A percentile compares a stretch with the other conserved stretches of the same genome.
phyloP scores from a whole-genome alignment of 148 eudicot genomes.

The Nepenthes mirabilis region DNA sequence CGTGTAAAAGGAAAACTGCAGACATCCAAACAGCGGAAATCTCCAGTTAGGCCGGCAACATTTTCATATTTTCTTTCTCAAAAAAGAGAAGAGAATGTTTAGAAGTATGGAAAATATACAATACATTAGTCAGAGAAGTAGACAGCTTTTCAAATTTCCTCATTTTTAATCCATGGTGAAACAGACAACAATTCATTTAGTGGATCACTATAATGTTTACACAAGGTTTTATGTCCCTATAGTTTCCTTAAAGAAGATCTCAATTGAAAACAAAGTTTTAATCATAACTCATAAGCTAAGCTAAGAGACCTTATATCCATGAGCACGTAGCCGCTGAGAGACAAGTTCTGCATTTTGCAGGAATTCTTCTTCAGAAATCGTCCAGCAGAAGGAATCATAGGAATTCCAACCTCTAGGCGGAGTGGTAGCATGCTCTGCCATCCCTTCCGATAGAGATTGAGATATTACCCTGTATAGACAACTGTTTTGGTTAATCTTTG shows the following conservation, averaged over 20 bases:
- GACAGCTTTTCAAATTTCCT: no score
- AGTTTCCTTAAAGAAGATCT: not conserved
- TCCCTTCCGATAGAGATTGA: not conserved
- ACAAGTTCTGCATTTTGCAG: slow-evolving; percentile 75
- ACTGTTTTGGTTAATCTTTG: no score
- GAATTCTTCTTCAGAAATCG: slow-evolving; percentile 76
- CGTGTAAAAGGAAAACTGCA: no score
- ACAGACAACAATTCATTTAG: no score
- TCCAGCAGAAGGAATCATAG: slow-evolving; percentile 93
- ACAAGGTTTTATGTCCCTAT: slow-evolving; percentile 1
- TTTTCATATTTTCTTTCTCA: no score
- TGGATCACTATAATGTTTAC: not conserved
- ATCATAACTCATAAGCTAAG: not conserved
- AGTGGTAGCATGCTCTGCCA: slow-evolving; percentile 20
- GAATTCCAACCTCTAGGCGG: slow-evolving; percentile 99
- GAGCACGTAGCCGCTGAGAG: slow-evolving; percentile 35
- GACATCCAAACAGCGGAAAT: no score
- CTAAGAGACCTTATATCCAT: slow-evolving; percentile 71
- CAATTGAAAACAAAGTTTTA: not conserved
- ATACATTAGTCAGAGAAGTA: no score
- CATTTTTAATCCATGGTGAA: no score
- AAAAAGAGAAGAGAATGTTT: no score
- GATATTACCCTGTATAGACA: not conserved
- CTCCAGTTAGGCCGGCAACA: no score
- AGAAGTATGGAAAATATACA: no score